phyloP scores from a whole-genome alignment of 1,139 yeast species.

The Geotrichum phurueaensis region DNA sequence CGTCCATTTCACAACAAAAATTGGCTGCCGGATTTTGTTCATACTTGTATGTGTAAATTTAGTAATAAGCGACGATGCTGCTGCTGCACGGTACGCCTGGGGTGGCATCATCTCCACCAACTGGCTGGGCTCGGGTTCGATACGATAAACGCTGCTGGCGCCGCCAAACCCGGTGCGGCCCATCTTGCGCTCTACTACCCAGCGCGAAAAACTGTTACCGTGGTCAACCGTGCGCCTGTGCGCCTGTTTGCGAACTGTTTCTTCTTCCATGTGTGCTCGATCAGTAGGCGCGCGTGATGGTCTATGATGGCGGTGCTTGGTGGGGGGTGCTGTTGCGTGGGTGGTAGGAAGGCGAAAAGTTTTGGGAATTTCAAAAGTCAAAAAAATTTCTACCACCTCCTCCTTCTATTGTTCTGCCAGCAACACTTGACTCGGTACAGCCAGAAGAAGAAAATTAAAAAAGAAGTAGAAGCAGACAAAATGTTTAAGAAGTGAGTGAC shows the following conservation, averaged over 20 bases:
- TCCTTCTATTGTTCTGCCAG: neutral
- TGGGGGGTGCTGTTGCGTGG: neutral
- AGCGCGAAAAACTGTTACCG: constrained; percentile 74
- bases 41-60: constrained; percentile 88
- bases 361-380: neutral
- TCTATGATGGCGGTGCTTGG: neutral
- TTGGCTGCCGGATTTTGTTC: constrained; percentile 87
- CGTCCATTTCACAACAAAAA: constrained; percentile 89
- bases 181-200: constrained; percentile 55
- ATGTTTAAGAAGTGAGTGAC: constrained; percentile 20
- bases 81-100: constrained; percentile 46
- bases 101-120: constrained; percentile 71
- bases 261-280: constrained; percentile 22
- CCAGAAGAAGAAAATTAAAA: neutral
- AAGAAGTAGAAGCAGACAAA: neutral
- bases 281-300: neutral
- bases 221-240: constrained; percentile 84
- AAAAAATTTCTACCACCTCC: constrained; percentile 5
- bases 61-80: constrained; percentile 46
- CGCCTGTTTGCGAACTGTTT: constrained; percentile 40
- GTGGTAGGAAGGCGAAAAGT: neutral
- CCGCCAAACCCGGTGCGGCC: constrained; percentile 38
- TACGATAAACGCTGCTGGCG: constrained; percentile 25
- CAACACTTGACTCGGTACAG: neutral
- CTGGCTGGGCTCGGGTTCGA: constrained; percentile 75